Conservation (phyloP, 2,329 filamentous ascomycete genomes). For the Chaetoscypha palmicola region DNA sequence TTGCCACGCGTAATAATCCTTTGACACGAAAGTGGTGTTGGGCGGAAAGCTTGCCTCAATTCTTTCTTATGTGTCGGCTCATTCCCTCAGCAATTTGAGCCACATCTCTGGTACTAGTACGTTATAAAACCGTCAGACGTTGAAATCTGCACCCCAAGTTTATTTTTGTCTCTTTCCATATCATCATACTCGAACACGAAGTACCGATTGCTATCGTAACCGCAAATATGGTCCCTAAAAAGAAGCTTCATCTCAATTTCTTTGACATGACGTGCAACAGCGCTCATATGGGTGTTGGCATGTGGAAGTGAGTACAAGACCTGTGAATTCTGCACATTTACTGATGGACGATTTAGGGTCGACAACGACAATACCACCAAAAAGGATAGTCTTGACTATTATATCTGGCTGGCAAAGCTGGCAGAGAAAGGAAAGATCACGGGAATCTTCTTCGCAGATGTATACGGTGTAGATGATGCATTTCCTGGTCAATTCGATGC, state of each 20-base stretch:
- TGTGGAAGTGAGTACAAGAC: conserved; percentile 10
- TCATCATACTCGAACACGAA: no score
- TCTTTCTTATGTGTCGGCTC: background rate
- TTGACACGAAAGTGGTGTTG: background rate
- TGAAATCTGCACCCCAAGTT: no score
- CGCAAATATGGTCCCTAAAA: conserved; percentile 11
- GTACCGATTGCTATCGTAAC: no score
- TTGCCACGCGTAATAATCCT: no score
- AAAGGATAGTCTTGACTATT: conserved; percentile 8
- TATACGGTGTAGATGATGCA: conserved; percentile 34
- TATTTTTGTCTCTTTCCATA: no score
- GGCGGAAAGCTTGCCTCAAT: background rate
- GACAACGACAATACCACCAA: background rate
- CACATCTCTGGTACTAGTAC: background rate
- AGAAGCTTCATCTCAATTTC: conserved; percentile 15
- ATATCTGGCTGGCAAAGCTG: conserved; percentile 37
- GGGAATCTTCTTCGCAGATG: conserved; percentile 59
- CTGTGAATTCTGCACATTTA: background rate
- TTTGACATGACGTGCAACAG: conserved; percentile 10
- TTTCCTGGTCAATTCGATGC: conserved; percentile 6
- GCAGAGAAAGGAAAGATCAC: conserved; percentile 55
- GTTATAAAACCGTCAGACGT: background rate
- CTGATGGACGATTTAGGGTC: conserved; percentile 1
- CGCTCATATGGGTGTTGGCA: conserved; percentile 11
- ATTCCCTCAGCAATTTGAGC: background rate